phyloP scores from a whole-genome alignment of 23 red algal species.

The Gracilaria domingensis region DNA sequence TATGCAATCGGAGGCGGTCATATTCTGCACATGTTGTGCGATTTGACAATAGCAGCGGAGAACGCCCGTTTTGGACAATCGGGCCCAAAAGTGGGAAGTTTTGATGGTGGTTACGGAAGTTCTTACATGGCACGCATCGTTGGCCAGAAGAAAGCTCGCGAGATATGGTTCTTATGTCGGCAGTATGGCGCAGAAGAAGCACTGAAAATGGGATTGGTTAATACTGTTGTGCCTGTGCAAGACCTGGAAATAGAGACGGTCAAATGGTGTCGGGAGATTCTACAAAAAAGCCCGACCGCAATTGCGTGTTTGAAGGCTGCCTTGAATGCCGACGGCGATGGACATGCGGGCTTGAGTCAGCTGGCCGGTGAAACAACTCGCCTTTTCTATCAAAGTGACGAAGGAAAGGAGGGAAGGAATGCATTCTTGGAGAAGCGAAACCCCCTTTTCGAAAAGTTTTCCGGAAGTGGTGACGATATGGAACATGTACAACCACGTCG shows the following conservation, averaged over 20 bases:
- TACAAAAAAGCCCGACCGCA: slow-evolving; percentile 81
- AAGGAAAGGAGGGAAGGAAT: slow-evolving; percentile 94
- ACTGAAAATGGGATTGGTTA: slow-evolving; percentile 82
- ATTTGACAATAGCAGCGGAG: slow-evolving; percentile 90
- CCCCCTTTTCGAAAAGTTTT: slow-evolving; percentile 68
- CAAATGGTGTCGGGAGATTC: slow-evolving; percentile 75
- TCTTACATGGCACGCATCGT: slow-evolving; percentile 80
- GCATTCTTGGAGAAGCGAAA: slow-evolving; percentile 95
- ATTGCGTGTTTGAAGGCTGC: slow-evolving; percentile 92
- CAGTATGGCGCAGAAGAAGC: slow-evolving; percentile 80
- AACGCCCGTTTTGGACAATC: slow-evolving; percentile 93
- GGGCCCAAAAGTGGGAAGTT: slow-evolving; percentile 87
- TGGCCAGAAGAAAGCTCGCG: slow-evolving; percentile 93
- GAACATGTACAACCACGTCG: not conserved
- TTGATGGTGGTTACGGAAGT: slow-evolving; percentile 92
- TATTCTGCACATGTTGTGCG: slow-evolving; percentile 93
- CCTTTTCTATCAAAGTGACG: slow-evolving; percentile 84
- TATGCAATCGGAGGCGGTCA: slow-evolving; percentile 96
- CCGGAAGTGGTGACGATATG: not conserved
- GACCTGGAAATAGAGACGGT: slow-evolving; percentile 76
- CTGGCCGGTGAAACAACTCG: slow-evolving; percentile 81
- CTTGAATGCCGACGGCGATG: slow-evolving; percentile 92
- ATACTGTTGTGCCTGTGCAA: slow-evolving; percentile 74
- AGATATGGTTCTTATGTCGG: slow-evolving; percentile 90
- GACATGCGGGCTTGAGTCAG: slow-evolving; percentile 72